phyloP scores from a whole-genome alignment of 805 yeast genomes.

The Lachancea nothofagi region DNA sequence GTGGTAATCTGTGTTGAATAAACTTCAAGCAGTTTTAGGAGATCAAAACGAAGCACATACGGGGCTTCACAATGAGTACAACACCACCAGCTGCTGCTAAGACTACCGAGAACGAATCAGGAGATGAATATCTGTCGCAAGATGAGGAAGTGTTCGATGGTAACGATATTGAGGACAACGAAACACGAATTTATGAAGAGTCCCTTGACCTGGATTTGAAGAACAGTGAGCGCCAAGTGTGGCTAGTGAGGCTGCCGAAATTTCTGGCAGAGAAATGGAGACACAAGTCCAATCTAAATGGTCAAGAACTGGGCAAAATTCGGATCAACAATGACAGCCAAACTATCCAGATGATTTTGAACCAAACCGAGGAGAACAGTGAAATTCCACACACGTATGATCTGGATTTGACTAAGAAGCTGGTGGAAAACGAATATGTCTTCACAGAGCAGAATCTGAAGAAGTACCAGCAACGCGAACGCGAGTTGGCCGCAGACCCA shows the following conservation, averaged over 20 bases:
- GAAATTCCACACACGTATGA: constrained; percentile 82
- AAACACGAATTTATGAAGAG: constrained; percentile 46
- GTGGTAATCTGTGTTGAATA: too few relatives aligned
- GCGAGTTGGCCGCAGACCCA: constrained; percentile 34
- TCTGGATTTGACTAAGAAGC: constrained; percentile 66
- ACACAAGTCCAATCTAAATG: constrained; percentile 53
- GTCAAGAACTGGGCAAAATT: constrained; percentile 75
- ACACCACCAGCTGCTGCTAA: constrained; percentile 9
- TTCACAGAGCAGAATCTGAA: constrained; percentile 81
- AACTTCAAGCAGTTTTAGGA: too few relatives aligned
- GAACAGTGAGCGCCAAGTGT: constrained; percentile 63
- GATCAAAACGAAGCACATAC: neutral
- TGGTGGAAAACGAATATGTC: constrained; percentile 79
- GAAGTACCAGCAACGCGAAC: constrained; percentile 41
- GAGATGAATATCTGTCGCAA: constrained; percentile 38
- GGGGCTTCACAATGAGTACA: neutral
- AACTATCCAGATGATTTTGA: constrained; percentile 51
- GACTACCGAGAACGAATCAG: constrained; percentile 23
- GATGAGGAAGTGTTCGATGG: constrained; percentile 42
- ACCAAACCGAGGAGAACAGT: constrained; percentile 39
- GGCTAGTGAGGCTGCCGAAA: constrained; percentile 89
- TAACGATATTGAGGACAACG: constrained; percentile 38
- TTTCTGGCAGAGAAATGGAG: constrained; percentile 81
- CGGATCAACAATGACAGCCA: constrained; percentile 55
- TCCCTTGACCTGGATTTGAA: constrained; percentile 70